Conservation (phyloP, 1,284 basidiomycete genomes). For the Cryptococcus maquisensis region DNA sequence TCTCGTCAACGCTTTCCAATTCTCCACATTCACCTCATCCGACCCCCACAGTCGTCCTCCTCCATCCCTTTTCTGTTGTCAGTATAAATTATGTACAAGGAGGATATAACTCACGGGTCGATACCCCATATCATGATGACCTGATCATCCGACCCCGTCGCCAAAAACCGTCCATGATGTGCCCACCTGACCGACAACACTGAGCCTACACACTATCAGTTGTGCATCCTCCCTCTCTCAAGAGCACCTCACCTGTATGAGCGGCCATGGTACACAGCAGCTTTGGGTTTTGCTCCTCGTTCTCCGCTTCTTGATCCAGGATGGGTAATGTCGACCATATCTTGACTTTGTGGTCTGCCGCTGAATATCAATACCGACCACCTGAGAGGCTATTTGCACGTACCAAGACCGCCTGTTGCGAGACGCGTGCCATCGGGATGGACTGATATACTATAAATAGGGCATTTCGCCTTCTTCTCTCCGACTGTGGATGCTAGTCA, state of each 20-base stretch:
- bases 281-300: slow-evolving; percentile 73
- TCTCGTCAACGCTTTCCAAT: slow-evolving; percentile 89
- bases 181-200: slow-evolving; percentile 96
- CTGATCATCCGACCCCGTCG: slow-evolving; percentile 93
- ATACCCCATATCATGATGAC: slow-evolving; percentile 97
- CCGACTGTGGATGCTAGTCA: neutral
- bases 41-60: slow-evolving; percentile 85
- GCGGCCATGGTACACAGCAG: slow-evolving; percentile 85
- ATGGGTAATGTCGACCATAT: slow-evolving; percentile 97
- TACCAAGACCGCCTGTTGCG: slow-evolving; percentile 82
- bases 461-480: slow-evolving; percentile 9
- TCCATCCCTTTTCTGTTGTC: slow-evolving; percentile 55
- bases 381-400: slow-evolving; percentile 5
- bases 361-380: neutral
- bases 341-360: slow-evolving; percentile 82
- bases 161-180: slow-evolving; percentile 86
- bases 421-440: slow-evolving; percentile 86
- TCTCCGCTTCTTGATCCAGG: slow-evolving; percentile 66
- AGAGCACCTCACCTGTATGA: slow-evolving; percentile 63
- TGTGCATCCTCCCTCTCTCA: neutral
- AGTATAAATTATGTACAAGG: neutral
- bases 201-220: slow-evolving; percentile 54
- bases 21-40: slow-evolving; percentile 92
- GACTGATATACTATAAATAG: slow-evolving; percentile 14
- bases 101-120: slow-evolving; percentile 68